phyloP scores from a whole-genome alignment of 1,139 yeast genomes.

The Geotrichum reessii region DNA sequence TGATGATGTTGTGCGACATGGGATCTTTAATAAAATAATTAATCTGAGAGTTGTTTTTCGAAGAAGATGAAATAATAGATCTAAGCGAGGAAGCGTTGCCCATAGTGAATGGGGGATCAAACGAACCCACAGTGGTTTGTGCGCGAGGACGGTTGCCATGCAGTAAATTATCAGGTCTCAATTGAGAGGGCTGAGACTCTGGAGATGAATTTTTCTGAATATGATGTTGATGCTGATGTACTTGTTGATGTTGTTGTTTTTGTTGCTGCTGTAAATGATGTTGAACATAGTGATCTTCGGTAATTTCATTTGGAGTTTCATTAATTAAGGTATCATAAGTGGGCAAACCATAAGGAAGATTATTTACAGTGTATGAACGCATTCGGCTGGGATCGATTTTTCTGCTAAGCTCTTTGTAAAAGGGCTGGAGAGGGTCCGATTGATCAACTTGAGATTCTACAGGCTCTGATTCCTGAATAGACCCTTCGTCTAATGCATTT shows the following conservation, averaged over 20 bases:
- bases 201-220: conserved; percentile 2
- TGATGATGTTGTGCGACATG: conserved; percentile 18
- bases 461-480: conserved; percentile 21
- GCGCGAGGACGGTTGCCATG: conserved; percentile 24
- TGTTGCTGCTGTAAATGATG: conserved; percentile 23
- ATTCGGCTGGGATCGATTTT: conserved; percentile 37
- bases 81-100: conserved; percentile 14
- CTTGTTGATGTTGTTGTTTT: conserved; percentile 11
- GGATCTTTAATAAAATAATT: conserved; percentile 13
- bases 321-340: conserved; percentile 20
- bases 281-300: conserved; percentile 20
- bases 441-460: conserved; percentile 10
- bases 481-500: conserved; percentile 15
- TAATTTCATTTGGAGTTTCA: conserved; percentile 9
- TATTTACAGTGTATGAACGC: conserved; percentile 38
- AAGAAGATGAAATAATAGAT: neutral
- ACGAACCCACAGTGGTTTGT: conserved; percentile 25
- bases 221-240: conserved; percentile 2
- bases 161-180: conserved; percentile 15
- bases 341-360: conserved; percentile 28
- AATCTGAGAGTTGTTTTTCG: conserved; percentile 2
- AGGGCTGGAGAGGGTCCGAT: conserved; percentile 34
- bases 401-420: conserved; percentile 31
- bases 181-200: conserved; percentile 12
- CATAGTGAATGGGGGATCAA: conserved; percentile 20